Percentiles rank a stretch among this genome's conserved stretches.
Evolutionary conservation across 2,329 filamentous ascomycete species (phyloP).

Genomic region (Sclerotiophoma versabilis): DNA sequence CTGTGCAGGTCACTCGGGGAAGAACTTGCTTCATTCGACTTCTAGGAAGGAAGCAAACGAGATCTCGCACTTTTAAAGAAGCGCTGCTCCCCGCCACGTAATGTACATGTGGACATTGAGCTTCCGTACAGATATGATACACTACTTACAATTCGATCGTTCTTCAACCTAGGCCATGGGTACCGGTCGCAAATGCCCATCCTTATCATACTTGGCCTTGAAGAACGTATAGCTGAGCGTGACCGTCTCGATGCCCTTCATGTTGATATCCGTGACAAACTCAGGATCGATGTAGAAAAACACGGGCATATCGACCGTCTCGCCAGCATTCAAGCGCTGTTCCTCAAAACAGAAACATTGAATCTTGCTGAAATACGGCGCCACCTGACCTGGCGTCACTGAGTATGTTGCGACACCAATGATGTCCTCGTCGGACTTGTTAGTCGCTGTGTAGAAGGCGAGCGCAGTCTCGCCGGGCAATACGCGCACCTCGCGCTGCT

Average conservation of each 20-base stretch:
- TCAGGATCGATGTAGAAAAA: constrained; percentile 99
- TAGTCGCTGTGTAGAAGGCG: constrained; percentile 97
- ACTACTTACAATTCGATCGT: constrained; percentile 1
- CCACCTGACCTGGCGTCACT: constrained; percentile 93
- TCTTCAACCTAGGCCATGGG: constrained; percentile 39
- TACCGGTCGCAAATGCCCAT: constrained; percentile 71
- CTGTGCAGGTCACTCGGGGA: not conserved
- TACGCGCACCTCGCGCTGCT: constrained; percentile 95
- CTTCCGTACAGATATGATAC: constrained; percentile 18
- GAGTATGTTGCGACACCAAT: constrained; percentile 98
- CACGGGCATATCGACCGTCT: constrained; percentile 99
- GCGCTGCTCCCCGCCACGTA: not conserved
- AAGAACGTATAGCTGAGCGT: constrained; percentile 98
- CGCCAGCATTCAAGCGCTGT: constrained; percentile 90
- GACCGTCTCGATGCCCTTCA: constrained; percentile 93
- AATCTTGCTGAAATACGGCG: constrained; percentile 98
- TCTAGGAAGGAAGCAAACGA: not conserved
- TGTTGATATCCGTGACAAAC: constrained; percentile 87
- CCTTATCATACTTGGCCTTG: constrained; percentile 86
- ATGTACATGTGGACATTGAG: not conserved
- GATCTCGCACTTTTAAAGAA: not conserved
- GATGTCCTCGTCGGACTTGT: constrained; percentile 87
- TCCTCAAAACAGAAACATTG: constrained; percentile 99
- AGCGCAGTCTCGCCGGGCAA: constrained; percentile 95
- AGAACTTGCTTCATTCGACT: not conserved